phyloP scores from a whole-genome alignment of 441 rosid genomes.

The Syzygium malaccense region DNA sequence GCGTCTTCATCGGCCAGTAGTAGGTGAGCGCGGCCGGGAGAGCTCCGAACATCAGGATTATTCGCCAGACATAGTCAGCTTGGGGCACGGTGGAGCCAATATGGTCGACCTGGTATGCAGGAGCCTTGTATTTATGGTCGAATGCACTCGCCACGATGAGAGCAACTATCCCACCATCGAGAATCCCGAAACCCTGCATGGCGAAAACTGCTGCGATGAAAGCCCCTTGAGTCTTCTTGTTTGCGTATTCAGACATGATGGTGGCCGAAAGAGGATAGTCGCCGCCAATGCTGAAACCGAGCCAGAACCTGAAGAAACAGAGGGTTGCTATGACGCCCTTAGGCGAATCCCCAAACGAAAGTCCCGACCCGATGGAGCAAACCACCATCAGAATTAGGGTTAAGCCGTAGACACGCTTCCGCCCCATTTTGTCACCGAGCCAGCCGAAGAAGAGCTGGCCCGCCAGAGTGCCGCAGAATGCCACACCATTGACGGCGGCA shows the following conservation, averaged over 20 bases:
- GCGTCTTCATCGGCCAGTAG: conserved; percentile 53
- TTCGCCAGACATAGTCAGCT: conserved; percentile 48
- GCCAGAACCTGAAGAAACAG: conserved; percentile 61
- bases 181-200: conserved; percentile 54
- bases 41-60: conserved; percentile 42
- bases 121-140: conserved; percentile 22
- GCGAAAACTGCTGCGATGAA: conserved; percentile 50
- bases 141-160: conserved; percentile 21
- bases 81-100: conserved; percentile 26
- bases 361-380: conserved; percentile 39
- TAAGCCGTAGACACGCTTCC: conserved; percentile 40
- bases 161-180: conserved; percentile 35
- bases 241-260: conserved; percentile 62
- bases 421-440: conserved; percentile 53
- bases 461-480: conserved; percentile 39
- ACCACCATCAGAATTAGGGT: conserved; percentile 47
- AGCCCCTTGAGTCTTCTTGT: conserved; percentile 40
- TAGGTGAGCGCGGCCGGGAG: conserved; percentile 38
- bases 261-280: conserved; percentile 61
- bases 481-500: conserved; percentile 46
- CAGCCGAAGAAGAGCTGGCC: conserved; percentile 59
- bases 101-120: conserved; percentile 12
- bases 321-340: conserved; percentile 38
- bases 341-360: conserved; percentile 23
- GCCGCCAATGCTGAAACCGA: conserved; percentile 57